Evolutionary conservation across 1,284 basidiomycete species (phyloP).

Genomic region (Trametes polyzona): DNA sequence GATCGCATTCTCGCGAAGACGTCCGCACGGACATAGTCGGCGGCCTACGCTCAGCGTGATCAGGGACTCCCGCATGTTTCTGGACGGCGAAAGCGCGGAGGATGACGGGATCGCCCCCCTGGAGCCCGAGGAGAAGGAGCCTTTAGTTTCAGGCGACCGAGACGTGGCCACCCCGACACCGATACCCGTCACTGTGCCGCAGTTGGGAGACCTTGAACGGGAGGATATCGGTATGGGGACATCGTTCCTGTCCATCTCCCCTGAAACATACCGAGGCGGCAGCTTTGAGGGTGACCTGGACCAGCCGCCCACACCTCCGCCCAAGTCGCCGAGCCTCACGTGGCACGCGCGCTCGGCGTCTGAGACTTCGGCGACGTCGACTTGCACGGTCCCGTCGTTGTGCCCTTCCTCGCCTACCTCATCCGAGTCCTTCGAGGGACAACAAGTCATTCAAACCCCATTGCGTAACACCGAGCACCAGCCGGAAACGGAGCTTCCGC

Average conservation of each 20-base stretch:
- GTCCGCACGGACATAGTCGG: conserved; percentile 27
- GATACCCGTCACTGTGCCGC: not conserved
- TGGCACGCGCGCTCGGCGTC: conserved; percentile 19
- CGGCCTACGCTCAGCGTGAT: conserved; percentile 36
- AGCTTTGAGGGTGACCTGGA: conserved; percentile 1
- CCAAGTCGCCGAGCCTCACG: conserved; percentile 16
- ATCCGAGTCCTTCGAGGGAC: conserved; percentile 16
- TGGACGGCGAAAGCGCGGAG: conserved; percentile 23
- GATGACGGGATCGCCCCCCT: conserved; percentile 14
- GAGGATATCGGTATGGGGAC: conserved; percentile 1
- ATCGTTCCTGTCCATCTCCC: conserved; percentile 19
- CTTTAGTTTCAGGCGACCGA: conserved; percentile 4
- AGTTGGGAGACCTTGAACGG: not conserved
- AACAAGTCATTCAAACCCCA: not conserved
- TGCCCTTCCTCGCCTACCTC: conserved; percentile 26
- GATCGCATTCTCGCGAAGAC: too few relatives aligned
- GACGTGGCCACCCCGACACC: conserved; percentile 1
- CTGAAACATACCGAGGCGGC: conserved; percentile 1
- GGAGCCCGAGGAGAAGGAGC: conserved; percentile 13
- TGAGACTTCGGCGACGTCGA: conserved; percentile 20
- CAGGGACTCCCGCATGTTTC: conserved; percentile 33
- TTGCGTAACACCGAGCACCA: too few relatives aligned
- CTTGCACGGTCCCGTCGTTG: conserved; percentile 25
- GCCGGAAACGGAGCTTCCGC: not conserved
- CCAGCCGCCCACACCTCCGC: conserved; percentile 19